Percentiles rank a stretch among this genome's conserved stretches.
Conservation (phyloP, 768 basidiomycete genomes). For the Termitomyces sp. region DNA sequence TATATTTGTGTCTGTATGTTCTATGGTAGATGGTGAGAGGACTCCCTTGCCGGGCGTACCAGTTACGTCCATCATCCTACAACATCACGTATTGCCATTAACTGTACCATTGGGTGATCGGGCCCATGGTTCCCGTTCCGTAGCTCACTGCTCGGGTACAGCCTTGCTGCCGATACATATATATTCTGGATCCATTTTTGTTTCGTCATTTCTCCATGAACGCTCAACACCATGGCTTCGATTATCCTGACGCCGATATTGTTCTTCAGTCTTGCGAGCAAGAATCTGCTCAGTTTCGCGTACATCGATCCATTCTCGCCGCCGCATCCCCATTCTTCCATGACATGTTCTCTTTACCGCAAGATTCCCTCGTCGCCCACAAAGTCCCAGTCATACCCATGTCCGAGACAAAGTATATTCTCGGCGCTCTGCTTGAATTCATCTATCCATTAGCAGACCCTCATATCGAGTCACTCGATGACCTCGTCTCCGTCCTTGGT, state of each 20-base stretch:
- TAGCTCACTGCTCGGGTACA: not conserved
- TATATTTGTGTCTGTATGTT: conserved; percentile 14
- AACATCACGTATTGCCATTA: not conserved
- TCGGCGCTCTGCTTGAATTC: conserved; percentile 51
- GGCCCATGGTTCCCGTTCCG: not conserved
- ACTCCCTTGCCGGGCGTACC: not conserved
- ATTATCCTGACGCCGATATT: conserved; percentile 46
- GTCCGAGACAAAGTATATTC: conserved; percentile 38
- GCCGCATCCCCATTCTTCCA: conserved; percentile 64
- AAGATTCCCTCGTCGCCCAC: conserved; percentile 21
- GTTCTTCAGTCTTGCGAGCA: conserved; percentile 39
- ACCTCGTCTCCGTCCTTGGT: conserved; percentile 42
- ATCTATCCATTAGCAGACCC: conserved; percentile 62
- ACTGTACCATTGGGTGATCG: not conserved
- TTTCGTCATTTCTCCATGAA: conserved; percentile 11
- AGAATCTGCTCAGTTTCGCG: conserved; percentile 43
- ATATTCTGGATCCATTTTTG: not conserved
- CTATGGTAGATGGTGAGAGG: not conserved
- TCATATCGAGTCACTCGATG: conserved; percentile 42
- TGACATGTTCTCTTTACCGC: conserved; percentile 65
- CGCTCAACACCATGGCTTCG: conserved; percentile 33
- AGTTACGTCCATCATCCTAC: conserved; percentile 1
- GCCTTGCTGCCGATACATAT: conserved; percentile 3
- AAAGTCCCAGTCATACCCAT: conserved; percentile 46
- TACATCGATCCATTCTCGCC: conserved; percentile 58